phyloP scores from a whole-genome alignment of 306 rosid genomes.

The Chamaecrista fasciculata region DNA sequence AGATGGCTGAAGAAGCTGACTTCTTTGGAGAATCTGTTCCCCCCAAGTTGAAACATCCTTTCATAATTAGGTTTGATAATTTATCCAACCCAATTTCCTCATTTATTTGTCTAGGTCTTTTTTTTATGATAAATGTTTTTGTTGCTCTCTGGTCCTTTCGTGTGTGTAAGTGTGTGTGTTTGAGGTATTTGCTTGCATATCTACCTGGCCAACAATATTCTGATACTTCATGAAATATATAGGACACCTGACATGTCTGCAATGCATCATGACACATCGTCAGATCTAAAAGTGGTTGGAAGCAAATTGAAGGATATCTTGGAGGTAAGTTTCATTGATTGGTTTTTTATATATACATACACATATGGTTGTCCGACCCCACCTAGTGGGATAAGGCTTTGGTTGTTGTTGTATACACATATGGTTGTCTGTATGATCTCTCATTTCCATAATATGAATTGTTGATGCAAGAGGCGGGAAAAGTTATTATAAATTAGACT shows the following conservation, averaged over 20 bases:
- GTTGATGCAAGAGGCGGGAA: background rate
- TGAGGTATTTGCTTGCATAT: constrained; percentile 4
- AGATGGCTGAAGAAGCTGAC: constrained; percentile 88
- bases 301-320: constrained; percentile 67
- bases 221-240: constrained; percentile 7
- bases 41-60: constrained; percentile 69
- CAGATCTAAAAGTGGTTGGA: constrained; percentile 80
- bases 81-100: constrained; percentile 1
- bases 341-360: background rate
- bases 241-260: constrained; percentile 98
- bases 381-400: no score
- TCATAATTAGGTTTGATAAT: constrained; percentile 60
- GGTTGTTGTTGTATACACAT: background rate
- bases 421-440: background rate
- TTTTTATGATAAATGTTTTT: background rate
- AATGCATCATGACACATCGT: constrained; percentile 77
- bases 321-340: constrained; percentile 50
- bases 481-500: constrained; percentile 16
- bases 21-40: constrained; percentile 87
- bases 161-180: background rate
- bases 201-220: background rate
- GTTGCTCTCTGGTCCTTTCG: background rate
- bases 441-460: constrained; percentile 2
- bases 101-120: background rate
- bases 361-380: no score